Evolutionary conservation across 352 stramenopile genomes (phyloP).

Genomic region (Plasmopara halstedii): DNA sequence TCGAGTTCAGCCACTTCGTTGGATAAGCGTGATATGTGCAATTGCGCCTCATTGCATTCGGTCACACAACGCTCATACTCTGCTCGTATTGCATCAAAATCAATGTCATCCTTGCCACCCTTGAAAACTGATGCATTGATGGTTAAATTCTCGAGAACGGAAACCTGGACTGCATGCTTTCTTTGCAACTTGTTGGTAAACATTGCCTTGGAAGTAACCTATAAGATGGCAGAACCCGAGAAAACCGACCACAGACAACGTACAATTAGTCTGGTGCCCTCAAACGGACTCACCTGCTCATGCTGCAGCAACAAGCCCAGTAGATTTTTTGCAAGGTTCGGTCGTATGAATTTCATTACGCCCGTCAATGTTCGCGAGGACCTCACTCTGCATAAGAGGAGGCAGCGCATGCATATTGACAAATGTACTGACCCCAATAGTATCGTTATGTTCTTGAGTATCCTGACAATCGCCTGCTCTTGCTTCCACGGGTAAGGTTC

Average conservation of each 20-base stretch:
- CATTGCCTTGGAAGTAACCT: conserved; percentile 6
- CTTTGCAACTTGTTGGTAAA: neutral
- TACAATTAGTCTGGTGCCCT: conserved; percentile 21
- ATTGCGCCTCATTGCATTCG: conserved; percentile 21
- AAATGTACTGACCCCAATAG: conserved; percentile 26
- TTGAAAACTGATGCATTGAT: neutral
- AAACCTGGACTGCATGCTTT: neutral
- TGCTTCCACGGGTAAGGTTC: conserved; percentile 2
- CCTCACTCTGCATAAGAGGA: conserved; percentile 15
- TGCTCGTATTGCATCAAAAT: conserved; percentile 21
- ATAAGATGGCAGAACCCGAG: conserved; percentile 9
- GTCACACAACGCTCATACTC: conserved; percentile 26
- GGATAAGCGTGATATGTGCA: conserved; percentile 18
- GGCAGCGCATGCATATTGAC: conserved; percentile 17
- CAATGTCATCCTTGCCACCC: neutral
- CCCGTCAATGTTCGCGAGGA: conserved; percentile 18
- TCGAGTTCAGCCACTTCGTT: conserved; percentile 24
- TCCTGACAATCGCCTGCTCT: conserved; percentile 4
- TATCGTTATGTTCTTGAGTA: conserved; percentile 6
- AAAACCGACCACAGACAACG: conserved; percentile 24
- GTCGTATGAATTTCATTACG: conserved; percentile 17
- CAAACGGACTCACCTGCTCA: conserved; percentile 22
- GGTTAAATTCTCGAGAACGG: conserved; percentile 1
- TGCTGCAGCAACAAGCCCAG: conserved; percentile 17
- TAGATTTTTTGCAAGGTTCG: conserved; percentile 30